phyloP scores from a whole-genome alignment of 371 early-diverging fungal species.

The Polyrhizophydium stewartii region DNA sequence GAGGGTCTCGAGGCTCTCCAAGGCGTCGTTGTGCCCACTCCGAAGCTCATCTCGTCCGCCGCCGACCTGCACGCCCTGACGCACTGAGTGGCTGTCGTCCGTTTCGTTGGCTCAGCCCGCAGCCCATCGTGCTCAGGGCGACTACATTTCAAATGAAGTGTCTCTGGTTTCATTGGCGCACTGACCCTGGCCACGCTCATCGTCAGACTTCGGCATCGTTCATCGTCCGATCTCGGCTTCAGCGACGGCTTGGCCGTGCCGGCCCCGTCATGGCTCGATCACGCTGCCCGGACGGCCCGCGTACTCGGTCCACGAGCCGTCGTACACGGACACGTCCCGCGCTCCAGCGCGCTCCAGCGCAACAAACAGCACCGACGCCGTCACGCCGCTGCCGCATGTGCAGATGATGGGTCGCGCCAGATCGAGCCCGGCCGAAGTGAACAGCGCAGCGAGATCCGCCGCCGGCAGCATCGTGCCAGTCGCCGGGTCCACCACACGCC shows the following conservation, averaged over 20 bases:
- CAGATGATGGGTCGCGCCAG: conserved; percentile 23
- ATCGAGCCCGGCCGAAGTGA: conserved; percentile 19
- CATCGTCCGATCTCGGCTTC: too few species aligned
- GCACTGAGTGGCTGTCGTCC: neutral
- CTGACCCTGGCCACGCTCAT: too few species aligned
- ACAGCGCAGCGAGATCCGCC: conserved; percentile 15
- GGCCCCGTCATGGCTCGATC: conserved; percentile 4
- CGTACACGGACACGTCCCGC: conserved; percentile 25
- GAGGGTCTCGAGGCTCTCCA: conserved; percentile 76
- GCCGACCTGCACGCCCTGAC: conserved; percentile 6
- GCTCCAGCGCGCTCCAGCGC: conserved; percentile 22
- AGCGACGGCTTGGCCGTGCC: too few species aligned
- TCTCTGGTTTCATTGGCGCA: too few species aligned
- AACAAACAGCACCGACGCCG: conserved; percentile 21
- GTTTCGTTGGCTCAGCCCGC: too few species aligned
- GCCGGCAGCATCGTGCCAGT: conserved; percentile 23
- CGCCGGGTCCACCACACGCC: conserved; percentile 43
- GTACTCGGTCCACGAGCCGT: conserved; percentile 45
- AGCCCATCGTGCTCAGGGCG: too few species aligned
- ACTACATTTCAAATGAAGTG: too few species aligned
- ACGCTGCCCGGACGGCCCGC: conserved; percentile 15
- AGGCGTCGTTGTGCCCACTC: conserved; percentile 52
- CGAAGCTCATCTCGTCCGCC: conserved; percentile 16
- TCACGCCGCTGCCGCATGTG: conserved; percentile 37
- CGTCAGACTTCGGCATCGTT: too few species aligned